Conservation (phyloP, 768 basidiomycete species). For the Suillus clintonianus region DNA sequence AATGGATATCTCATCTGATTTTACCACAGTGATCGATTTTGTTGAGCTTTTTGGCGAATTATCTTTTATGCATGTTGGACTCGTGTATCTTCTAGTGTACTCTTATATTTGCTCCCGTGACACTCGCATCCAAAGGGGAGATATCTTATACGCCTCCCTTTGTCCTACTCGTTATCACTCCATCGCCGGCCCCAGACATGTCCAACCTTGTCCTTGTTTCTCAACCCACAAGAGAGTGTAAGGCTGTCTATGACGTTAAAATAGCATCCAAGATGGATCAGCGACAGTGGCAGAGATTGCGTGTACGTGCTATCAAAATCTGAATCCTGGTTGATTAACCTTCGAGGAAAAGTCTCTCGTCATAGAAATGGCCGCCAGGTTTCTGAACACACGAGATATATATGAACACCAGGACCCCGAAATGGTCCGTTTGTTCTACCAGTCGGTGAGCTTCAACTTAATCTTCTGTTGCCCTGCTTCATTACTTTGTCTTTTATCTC, state of each 20-base stretch:
- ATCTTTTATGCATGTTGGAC: conserved; percentile 5
- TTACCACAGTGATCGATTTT: conserved; percentile 45
- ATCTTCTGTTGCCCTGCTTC: background rate
- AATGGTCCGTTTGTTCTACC: background rate
- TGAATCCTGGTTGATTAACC: background rate
- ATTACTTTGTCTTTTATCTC: background rate
- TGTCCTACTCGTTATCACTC: background rate
- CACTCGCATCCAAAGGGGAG: no score
- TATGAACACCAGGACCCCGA: background rate
- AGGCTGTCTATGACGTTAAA: background rate
- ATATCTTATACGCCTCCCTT: no score
- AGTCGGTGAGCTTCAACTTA: background rate
- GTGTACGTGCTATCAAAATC: background rate
- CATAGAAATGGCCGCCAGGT: background rate
- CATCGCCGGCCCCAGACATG: background rate
- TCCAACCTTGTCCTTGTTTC: background rate
- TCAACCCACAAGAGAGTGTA: background rate
- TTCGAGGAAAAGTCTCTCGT: background rate
- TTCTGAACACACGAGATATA: background rate
- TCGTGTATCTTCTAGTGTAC: conserved; percentile 1
- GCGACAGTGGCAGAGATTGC: background rate
- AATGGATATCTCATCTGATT: conserved; percentile 7
- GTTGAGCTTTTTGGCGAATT: conserved; percentile 26
- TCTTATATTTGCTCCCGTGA: no score
- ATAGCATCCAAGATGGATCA: background rate